Evolutionary conservation across 768 basidiomycete species (phyloP).

Genomic region (Cystofilobasidium bisporidii): DNA sequence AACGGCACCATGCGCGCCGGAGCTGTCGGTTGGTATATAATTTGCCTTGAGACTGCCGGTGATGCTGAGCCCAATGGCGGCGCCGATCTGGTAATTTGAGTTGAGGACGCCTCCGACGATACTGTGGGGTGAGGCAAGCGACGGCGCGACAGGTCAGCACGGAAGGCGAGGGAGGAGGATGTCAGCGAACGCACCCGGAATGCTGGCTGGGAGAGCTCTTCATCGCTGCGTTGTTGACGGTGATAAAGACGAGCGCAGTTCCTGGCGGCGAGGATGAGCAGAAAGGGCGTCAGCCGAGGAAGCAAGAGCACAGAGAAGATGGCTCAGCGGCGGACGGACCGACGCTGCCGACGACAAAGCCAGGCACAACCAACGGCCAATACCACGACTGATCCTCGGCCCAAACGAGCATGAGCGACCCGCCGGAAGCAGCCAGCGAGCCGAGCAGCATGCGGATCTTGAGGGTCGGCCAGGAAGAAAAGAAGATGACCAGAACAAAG

Average conservation of each 20-base stretch:
- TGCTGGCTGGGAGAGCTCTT: neutral
- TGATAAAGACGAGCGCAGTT: neutral
- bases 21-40: neutral
- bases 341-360: slow-evolving; percentile 2
- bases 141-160: too few species aligned
- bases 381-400: neutral
- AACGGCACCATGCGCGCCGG: neutral
- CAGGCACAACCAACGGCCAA: neutral
- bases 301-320: neutral
- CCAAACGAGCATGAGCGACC: neutral
- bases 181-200: too few species aligned
- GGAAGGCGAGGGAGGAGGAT: too few species aligned
- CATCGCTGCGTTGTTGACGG: neutral
- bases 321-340: neutral
- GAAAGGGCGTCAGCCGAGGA: neutral
- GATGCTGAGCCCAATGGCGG: neutral
- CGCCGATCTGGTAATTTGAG: neutral
- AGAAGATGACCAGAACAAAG: slow-evolving; percentile 4
- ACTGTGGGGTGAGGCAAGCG: too few species aligned
- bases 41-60: neutral
- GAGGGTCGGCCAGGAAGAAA: neutral
- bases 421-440: neutral
- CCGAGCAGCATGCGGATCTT: neutral
- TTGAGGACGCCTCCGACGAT: slow-evolving; percentile 3
- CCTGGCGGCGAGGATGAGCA: neutral